Percentiles rank a stretch among this genome's conserved stretches.
Conservation (phyloP, 768 basidiomycete genomes). For the Hypsizygus marmoreus region DNA sequence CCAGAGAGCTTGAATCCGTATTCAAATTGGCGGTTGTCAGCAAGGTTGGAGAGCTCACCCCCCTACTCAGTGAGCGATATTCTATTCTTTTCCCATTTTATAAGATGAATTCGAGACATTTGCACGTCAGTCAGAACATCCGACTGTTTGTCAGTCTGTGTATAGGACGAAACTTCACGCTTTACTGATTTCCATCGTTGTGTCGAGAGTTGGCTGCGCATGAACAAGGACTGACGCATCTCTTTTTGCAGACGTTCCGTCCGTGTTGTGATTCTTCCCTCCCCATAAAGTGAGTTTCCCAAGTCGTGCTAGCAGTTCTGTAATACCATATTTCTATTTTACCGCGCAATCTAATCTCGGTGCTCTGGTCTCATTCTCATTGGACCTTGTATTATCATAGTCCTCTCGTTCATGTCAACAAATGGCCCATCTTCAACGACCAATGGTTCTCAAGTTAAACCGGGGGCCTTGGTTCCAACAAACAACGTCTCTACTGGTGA, state of each 20-base stretch:
- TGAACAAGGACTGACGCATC: constrained; percentile 3
- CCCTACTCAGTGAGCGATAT: not conserved
- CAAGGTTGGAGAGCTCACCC: not conserved
- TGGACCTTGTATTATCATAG: constrained; percentile 7
- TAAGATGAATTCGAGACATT: constrained; percentile 53
- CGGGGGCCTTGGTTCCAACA: constrained; percentile 68
- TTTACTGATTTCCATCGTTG: constrained; percentile 39
- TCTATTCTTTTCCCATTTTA: not conserved
- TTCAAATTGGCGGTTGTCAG: not conserved
- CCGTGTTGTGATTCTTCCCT: not conserved
- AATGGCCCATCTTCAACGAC: constrained; percentile 27
- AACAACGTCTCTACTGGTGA: constrained; percentile 82
- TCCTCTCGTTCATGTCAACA: constrained; percentile 16
- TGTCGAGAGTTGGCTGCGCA: not conserved
- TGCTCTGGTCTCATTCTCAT: constrained; percentile 4
- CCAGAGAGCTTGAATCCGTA: not conserved
- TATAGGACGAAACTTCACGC: constrained; percentile 42
- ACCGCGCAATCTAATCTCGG: not conserved
- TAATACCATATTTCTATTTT: not conserved
- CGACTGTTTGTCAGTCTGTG: constrained; percentile 25
- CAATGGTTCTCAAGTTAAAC: constrained; percentile 41
- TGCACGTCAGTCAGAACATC: constrained; percentile 65
- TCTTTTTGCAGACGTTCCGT: not conserved
- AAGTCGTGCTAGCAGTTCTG: constrained; percentile 1
- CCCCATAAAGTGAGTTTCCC: constrained; percentile 4